These are phyloP conservation scores for Thamnidium elegans DNA, from an alignment of 192 early-diverging fungal species.

Conservation along the genomic window DNA sequence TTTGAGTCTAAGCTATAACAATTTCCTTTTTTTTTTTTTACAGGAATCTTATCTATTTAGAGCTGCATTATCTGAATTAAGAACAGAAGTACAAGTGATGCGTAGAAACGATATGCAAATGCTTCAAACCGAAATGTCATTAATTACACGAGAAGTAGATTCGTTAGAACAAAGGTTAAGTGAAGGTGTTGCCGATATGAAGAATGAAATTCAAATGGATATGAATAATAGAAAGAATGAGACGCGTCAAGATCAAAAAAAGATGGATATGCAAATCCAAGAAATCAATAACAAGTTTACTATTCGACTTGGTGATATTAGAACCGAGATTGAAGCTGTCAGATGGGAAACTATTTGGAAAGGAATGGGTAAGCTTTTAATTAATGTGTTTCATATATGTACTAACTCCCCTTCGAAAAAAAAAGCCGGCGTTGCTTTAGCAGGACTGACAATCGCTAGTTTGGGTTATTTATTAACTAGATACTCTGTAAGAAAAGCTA, in stretches of 20 bases:
- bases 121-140: slow-evolving; percentile 69
- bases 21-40: slow-evolving; percentile 13
- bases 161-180: slow-evolving; percentile 66
- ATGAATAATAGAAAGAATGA: slow-evolving; percentile 89
- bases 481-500: slow-evolving; percentile 22
- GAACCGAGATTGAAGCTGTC: slow-evolving; percentile 86
- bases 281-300: slow-evolving; percentile 84
- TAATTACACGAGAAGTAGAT: slow-evolving; percentile 77
- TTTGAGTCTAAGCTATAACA: no score
- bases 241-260: slow-evolving; percentile 72
- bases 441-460: slow-evolving; percentile 30
- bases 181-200: slow-evolving; percentile 77
- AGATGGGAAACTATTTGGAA: slow-evolving; percentile 81
- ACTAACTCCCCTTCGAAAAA: no score
- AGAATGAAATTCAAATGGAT: slow-evolving; percentile 85
- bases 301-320: slow-evolving; percentile 75
- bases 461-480: slow-evolving; percentile 33
- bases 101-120: slow-evolving; percentile 74
- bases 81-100: slow-evolving; percentile 71
- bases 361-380: slow-evolving; percentile 67
- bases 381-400: no score
- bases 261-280: slow-evolving; percentile 74
- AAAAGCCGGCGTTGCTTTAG: slow-evolving; percentile 25
- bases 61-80: slow-evolving; percentile 77
- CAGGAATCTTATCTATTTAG: slow-evolving; percentile 78